phyloP scores from a whole-genome alignment of 2,329 filamentous ascomycete species.

The Coleophoma crateriformis region DNA sequence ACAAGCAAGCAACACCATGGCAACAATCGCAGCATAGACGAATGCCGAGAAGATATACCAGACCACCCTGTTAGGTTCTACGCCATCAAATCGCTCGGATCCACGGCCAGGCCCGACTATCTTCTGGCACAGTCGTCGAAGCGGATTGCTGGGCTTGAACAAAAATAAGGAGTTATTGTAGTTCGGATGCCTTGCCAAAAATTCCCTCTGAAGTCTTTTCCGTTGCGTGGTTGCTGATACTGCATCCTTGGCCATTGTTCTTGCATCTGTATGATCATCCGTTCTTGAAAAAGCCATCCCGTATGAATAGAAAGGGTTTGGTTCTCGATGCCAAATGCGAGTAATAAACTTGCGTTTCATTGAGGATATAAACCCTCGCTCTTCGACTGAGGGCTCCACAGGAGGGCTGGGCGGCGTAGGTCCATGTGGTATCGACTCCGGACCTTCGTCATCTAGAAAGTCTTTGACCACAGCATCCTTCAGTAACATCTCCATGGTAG shows the following conservation, averaged over 20 bases:
- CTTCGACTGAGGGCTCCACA: constrained; percentile 24
- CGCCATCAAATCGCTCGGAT: constrained; percentile 78
- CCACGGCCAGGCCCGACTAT: constrained; percentile 90
- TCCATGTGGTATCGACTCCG: constrained; percentile 31
- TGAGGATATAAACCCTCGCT: constrained; percentile 53
- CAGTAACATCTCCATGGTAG: constrained; percentile 90
- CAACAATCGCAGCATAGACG: constrained; percentile 88
- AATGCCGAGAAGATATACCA: constrained; percentile 95
- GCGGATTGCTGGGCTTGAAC: constrained; percentile 70
- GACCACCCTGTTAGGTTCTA: constrained; percentile 79
- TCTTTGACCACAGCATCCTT: constrained; percentile 95
- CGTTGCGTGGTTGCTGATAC: constrained; percentile 77
- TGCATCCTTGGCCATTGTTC: constrained; percentile 84
- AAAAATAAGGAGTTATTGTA: constrained; percentile 93
- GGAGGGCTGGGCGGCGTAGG: constrained; percentile 7
- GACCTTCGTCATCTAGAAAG: constrained; percentile 75
- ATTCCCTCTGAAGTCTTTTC: constrained; percentile 85
- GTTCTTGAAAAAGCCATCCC: constrained; percentile 59
- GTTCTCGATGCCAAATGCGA: constrained; percentile 60
- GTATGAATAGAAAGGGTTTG: constrained; percentile 91
- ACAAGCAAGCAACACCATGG: constrained; percentile 96
- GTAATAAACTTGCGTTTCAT: constrained; percentile 56
- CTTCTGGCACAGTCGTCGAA: constrained; percentile 79
- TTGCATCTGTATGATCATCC: constrained; percentile 76
- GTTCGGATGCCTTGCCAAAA: constrained; percentile 75